Base-by-base conservation (phyloP, 2,329 filamentous ascomycete genomes). In the Penicillium griseofulvum region DNA sequence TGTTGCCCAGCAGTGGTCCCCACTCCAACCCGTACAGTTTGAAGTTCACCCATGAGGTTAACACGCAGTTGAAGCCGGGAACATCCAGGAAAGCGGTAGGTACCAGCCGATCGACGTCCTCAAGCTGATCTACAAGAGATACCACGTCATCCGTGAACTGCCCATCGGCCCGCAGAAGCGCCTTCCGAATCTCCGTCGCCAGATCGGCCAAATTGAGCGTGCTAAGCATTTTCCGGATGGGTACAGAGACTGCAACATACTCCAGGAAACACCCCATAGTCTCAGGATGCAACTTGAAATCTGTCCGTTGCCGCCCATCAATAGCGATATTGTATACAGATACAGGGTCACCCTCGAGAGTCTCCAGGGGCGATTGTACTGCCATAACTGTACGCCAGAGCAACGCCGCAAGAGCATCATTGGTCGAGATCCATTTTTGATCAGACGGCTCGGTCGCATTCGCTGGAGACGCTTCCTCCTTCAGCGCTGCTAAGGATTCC, bases 241-340 rank as follows among this genome's bases (percentile, higher is more conserved):
- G 49, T 11, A 24, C 41, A 2, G 51, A 54, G 8, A 69, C 65
- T 7, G 65, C 65, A 2, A 73, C 65, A 55, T 71, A 76, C 39
- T 72, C 73, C 11, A 77, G 64, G 52, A 74, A 76, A 51, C 74
- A 75, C 7, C 74, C 75, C 24, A 76, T 62, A 0, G 72, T 74
- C 2, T 66, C 62, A 2, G 70, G 67, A 48, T 75, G 70, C 3
- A 76, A 61, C 0, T 62, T 67, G 17, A 69, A 71, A 42, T 68
- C 62, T 4, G 74, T 71, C 8, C 71, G 71, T n/a, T 59, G 57
- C 4, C 74, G 69, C 4, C 69, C 71, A 53, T 77, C 70, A 33
- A 76, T 66, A 2, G 74, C 71, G 39, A 76, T 70, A 38, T 73
- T 71, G 55, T 75, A 71, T 3, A 72, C 62, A 1, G 73, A 76